Evolutionary conservation across 495 filamentous ascomycete genomes (phyloP), one percentile per base, ranked within the genome.

Genomic region (Penicillium cataractarum): DNA sequence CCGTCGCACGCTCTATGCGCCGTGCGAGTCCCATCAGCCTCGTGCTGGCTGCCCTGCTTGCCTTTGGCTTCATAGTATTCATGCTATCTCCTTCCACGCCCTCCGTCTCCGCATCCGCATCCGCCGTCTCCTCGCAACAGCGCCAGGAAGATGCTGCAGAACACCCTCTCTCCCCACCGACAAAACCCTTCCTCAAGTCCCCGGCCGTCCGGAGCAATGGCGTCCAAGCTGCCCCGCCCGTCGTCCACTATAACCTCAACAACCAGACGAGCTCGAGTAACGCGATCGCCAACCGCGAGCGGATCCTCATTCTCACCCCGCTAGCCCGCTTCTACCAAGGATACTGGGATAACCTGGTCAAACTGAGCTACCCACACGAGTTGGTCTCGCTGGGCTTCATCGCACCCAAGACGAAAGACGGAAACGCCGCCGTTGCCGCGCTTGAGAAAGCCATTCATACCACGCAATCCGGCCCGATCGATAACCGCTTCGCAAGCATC

Each of bases 351-450:
- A 98, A 98, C 72, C 80, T 99, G n/a, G 76, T 91, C 44, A 84
- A 86, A 64, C 80, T 99, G 49, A 82, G 76, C 68, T 99, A 97
- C 73, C 96, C 95, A 9, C 96, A 96, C 78, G 92, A 97, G 49
- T 82, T 98, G 44, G 92, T 99, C 69, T 92, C 92, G 0, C 80
- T 99, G 26, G 95, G 92, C n/a, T 99, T 97, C 77, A 99, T 99
- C 70, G 86, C 96, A 29, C 96, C 95, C 9, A 93, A 94, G 73
- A 95, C 87, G 46, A 87, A 87, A 62, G 93, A 96, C 55, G 95
- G 95, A 35, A 93, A 97, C 69, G 74, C 84, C 12, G 95, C 95
- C 2, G 91, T 92, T 15, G 73, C 84, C 1, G 88, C 89, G 44
- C 81, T 99, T 15, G 94, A 99, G 75, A 88, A 87, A 42, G 89